Evolutionary conservation across 2,329 filamentous ascomycete species (phyloP).

Genomic region (Ophioceras dolichostomum): DNA sequence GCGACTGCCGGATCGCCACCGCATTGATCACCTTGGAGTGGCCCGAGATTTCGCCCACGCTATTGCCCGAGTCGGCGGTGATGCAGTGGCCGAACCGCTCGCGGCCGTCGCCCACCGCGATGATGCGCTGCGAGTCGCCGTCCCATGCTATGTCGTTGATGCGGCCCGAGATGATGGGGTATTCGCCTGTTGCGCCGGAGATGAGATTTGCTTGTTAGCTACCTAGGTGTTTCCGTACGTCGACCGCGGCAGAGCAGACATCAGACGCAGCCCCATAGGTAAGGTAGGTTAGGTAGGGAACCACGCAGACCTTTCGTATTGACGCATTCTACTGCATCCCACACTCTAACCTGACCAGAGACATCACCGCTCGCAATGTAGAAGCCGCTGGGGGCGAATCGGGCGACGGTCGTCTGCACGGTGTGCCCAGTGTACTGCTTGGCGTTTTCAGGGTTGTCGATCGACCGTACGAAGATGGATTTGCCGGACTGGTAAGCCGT

Average conservation of each 20-base stretch:
- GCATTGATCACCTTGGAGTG: conserved; percentile 87
- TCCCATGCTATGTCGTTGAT: conserved; percentile 98
- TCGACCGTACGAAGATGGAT: conserved; percentile 89
- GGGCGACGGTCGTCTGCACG: conserved; percentile 76
- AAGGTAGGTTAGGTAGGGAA: no score
- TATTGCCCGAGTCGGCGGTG: conserved; percentile 91
- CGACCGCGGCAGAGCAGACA: no score
- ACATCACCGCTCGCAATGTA: conserved; percentile 89
- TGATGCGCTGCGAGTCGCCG: conserved; percentile 89
- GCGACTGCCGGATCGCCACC: conserved; percentile 77
- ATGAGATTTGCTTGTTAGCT: no score
- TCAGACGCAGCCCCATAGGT: no score
- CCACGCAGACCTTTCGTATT: conserved; percentile 75
- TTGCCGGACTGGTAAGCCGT: conserved; percentile 61
- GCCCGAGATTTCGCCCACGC: conserved; percentile 84
- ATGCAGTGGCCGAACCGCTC: conserved; percentile 91
- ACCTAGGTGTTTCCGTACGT: no score
- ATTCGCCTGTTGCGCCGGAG: conserved; percentile 56
- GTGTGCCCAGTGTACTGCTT: conserved; percentile 93
- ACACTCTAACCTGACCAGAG: conserved; percentile 74
- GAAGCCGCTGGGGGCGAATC: conserved; percentile 88
- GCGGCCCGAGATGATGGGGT: conserved; percentile 83
- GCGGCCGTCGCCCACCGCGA: conserved; percentile 89
- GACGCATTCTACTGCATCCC: conserved; percentile 77
- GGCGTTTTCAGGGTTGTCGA: conserved; percentile 74